Percentiles rank a stretch among this genome's conserved stretches.
phyloP scores from a whole-genome alignment of 148 eudicot species.

The Arctostaphylos glauca region DNA sequence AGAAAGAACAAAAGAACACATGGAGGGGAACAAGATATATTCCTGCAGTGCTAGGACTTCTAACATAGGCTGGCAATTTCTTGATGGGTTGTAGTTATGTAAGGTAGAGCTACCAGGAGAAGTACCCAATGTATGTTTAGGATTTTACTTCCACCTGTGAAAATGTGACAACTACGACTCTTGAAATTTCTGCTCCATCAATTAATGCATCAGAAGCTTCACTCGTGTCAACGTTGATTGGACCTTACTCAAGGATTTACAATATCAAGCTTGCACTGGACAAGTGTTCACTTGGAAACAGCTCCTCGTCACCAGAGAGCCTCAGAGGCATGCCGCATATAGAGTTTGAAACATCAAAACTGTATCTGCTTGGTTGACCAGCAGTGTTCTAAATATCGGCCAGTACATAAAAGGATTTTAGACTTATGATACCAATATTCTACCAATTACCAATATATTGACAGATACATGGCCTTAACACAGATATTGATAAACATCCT shows the following conservation, averaged over 20 bases:
- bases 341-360: neutral
- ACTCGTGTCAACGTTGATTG: neutral
- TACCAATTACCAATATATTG: neutral
- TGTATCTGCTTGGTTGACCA: neutral
- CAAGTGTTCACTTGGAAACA: neutral
- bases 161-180: too few relatives aligned
- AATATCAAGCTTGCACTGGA: neutral
- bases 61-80: too few relatives aligned
- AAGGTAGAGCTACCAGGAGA: too few relatives aligned
- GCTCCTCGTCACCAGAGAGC: neutral
- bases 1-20: too few relatives aligned
- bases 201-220: neutral
- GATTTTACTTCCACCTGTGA: too few relatives aligned
- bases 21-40: too few relatives aligned
- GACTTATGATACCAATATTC: neutral
- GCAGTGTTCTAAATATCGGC: neutral
- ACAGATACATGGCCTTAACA: neutral
- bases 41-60: too few relatives aligned
- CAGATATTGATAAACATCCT: neutral
- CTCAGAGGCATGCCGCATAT: neutral
- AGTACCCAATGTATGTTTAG: too few relatives aligned
- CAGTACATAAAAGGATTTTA: neutral
- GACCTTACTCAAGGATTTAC: neutral
- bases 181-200: too few relatives aligned
- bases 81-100: too few relatives aligned